A percentile compares a stretch with the other conserved stretches of the same genome.
phyloP scores from a whole-genome alignment of 176 grass and related monocot genomes.

The Cenchrus americanus region DNA sequence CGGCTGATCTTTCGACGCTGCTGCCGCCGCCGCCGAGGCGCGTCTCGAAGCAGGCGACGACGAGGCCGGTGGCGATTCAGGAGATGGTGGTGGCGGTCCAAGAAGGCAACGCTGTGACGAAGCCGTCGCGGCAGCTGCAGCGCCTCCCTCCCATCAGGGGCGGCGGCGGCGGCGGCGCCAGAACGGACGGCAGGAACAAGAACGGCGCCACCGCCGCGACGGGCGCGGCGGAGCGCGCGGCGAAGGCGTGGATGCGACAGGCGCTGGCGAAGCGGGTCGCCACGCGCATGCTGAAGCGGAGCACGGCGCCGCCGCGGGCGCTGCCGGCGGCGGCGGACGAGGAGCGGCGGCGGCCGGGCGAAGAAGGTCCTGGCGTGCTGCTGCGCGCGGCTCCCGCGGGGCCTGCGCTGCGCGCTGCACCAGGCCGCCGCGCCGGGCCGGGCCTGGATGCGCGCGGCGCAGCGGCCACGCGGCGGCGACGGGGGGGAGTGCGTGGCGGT shows the following conservation, averaged over 20 bases:
- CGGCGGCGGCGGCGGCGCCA: not conserved
- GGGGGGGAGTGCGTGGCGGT: fast-evolving
- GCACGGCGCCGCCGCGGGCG: not conserved
- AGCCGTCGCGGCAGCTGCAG: not conserved
- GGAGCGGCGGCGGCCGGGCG: not conserved
- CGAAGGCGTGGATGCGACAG: slow-evolving; percentile 5
- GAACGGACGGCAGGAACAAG: not conserved
- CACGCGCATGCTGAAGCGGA: slow-evolving; percentile 8
- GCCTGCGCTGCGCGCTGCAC: slow-evolving; percentile 35
- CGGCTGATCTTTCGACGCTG: not conserved
- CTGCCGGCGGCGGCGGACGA: not conserved
- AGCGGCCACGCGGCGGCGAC: not conserved
- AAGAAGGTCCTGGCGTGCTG: slow-evolving; percentile 31
- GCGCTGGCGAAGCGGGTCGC: slow-evolving; percentile 32
- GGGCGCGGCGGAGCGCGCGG: not conserved
- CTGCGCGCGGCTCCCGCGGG: slow-evolving; percentile 32
- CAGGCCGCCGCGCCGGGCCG: slow-evolving; percentile 7
- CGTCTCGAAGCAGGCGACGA: not conserved
- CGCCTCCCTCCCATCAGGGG: not conserved
- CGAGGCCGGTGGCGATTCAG: not conserved
- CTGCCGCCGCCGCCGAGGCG: not conserved
- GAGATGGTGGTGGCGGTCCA: not conserved
- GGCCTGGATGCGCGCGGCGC: not conserved
- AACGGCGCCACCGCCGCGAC: not conserved
- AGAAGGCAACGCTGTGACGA: not conserved